Evolutionary conservation across 257 asterid genomes (phyloP), one percentile per base, ranked within the genome.

Genomic region (Eucommia ulmoides): DNA sequence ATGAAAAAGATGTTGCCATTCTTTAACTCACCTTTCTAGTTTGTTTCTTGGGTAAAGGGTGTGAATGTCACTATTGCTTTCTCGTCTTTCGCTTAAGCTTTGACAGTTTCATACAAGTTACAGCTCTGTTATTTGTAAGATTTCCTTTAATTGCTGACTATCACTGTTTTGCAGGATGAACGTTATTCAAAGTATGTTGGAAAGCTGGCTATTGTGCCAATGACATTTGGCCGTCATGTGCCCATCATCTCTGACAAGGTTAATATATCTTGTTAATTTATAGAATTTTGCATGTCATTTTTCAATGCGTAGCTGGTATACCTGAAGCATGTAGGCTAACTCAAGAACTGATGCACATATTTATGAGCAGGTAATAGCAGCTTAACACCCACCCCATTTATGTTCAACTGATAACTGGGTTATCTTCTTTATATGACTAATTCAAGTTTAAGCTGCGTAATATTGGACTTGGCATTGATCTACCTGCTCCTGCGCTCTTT

Each of bases 221-320:
- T 80, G 93, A 86, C 95, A 57, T 83, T 63, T 81, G 98, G 98
- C 51, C 88, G 96, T 60, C 95, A 79, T 67, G 95, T 91, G 50
- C 98, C 98, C n/a, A 91, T 91, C 41, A 79, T 91, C 41, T 68
- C 93, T 44, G 98, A 91, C 67, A 86, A 79, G 96, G 98, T 91
- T 68, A 64, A 69, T 16, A 16, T 16, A 15, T 2, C 20, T 21
- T 18, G n/a, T 10, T 21, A 3, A 16, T 1, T 19, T 42, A 3
- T 42, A 16, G 48, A 1, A 42, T 10, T 5, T 38, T 42, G 2
- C 19, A 42, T 42, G 48, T 42, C 20, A 42, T 21, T 42, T 42
- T 42, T 42, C 15, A 42, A n/a, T 18, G 19, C 19, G 48, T 3
- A 16, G 15, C 48, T 42, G 48, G 20, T 42, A 6, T 21, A 6